Evolutionary conservation across 2,329 filamentous ascomycete genomes (phyloP).

Genomic region (Pyrenochaeta sp.): DNA sequence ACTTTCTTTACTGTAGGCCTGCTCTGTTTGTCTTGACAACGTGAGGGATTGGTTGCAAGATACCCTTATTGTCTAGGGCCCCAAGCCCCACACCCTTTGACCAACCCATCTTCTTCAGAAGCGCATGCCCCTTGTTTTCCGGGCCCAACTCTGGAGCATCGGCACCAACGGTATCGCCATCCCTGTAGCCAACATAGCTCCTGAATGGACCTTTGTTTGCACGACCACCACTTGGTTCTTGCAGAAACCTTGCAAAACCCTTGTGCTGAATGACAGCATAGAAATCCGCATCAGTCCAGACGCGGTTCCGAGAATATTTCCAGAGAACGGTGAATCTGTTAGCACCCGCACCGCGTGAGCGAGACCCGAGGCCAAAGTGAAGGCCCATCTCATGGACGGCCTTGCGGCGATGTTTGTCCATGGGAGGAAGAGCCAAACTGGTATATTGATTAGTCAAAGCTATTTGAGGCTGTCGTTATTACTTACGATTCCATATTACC

Average conservation of each 20-base stretch:
- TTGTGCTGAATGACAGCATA: constrained; percentile 54
- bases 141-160: constrained; percentile 82
- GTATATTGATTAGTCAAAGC: neutral
- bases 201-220: constrained; percentile 15
- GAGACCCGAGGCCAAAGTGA: constrained; percentile 85
- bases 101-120: constrained; percentile 99
- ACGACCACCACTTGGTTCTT: constrained; percentile 13
- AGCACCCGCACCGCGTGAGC: constrained; percentile 77
- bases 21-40: constrained; percentile 87
- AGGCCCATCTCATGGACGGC: constrained; percentile 75
- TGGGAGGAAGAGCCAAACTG: constrained; percentile 80
- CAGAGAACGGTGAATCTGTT: constrained; percentile 79
- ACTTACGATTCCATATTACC: constrained; percentile 69
- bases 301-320: constrained; percentile 72
- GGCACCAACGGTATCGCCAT: constrained; percentile 88
- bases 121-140: constrained; percentile 82
- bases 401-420: constrained; percentile 80
- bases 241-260: constrained; percentile 50
- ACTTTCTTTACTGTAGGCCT: constrained; percentile 67
- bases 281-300: constrained; percentile 65
- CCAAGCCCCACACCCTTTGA: constrained; percentile 84
- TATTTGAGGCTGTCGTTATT: neutral
- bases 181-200: constrained; percentile 67
- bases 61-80: constrained; percentile 82
- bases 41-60: constrained; percentile 83